Evolutionary conservation across 2,329 filamentous ascomycete species (phyloP).

Genomic region (Microdochium nivale): DNA sequence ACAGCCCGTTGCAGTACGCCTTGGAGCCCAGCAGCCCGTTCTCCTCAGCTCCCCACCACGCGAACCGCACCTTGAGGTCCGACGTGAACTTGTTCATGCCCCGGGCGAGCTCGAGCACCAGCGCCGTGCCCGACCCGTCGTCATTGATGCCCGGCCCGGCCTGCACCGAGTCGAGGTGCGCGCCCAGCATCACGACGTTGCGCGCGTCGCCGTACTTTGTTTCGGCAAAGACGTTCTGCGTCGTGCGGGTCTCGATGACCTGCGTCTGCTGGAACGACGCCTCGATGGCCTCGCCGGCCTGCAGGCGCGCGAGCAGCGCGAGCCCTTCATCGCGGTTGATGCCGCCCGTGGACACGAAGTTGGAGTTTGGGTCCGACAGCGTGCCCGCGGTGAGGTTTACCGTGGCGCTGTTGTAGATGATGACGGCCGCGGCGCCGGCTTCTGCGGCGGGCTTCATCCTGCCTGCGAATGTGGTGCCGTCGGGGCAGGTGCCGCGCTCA

Average conservation of each 20-base stretch:
- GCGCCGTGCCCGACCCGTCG: constrained; percentile 46
- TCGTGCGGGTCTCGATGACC: constrained; percentile 14
- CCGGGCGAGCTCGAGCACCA: constrained; percentile 34
- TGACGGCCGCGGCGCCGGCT: constrained; percentile 28
- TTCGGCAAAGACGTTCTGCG: constrained; percentile 38
- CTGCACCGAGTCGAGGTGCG: constrained; percentile 37
- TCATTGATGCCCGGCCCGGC: constrained; percentile 53
- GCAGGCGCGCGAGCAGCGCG: constrained; percentile 27
- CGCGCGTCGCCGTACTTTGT: constrained; percentile 37
- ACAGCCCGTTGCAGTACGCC: constrained; percentile 34
- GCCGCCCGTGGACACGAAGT: constrained; percentile 26
- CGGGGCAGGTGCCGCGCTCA: constrained; percentile 28
- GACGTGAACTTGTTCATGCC: constrained; percentile 23
- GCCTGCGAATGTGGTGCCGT: constrained; percentile 28
- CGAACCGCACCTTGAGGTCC: constrained; percentile 39
- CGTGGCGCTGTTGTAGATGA: constrained; percentile 28
- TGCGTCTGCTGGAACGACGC: constrained; percentile 35
- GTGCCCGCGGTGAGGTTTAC: constrained; percentile 28
- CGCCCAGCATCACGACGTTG: constrained; percentile 39
- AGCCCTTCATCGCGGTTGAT: constrained; percentile 33
- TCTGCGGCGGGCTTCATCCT: constrained; percentile 24
- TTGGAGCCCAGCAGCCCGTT: constrained; percentile 39
- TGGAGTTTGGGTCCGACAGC: constrained; percentile 24
- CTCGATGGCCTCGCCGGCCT: constrained; percentile 26
- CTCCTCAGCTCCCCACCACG: constrained; percentile 43